These are phyloP conservation scores for Globisporangium barbulae DNA, from an alignment of 352 stramenopile genomes.

Conservation along the genomic window DNA sequence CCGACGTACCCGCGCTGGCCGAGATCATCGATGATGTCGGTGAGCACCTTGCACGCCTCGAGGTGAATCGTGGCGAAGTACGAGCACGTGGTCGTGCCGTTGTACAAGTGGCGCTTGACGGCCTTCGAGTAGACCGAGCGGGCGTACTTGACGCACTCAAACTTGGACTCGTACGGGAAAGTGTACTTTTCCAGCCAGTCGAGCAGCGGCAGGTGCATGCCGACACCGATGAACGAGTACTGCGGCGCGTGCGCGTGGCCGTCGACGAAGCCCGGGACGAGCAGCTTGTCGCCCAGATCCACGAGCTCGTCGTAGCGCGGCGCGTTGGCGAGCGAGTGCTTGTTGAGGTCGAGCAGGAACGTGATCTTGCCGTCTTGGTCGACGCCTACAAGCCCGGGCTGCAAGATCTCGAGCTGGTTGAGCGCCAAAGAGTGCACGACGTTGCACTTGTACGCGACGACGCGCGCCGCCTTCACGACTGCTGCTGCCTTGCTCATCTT, in stretches of 20 bases:
- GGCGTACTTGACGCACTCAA: slow-evolving; percentile 61
- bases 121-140: slow-evolving; percentile 84
- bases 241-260: slow-evolving; percentile 93
- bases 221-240: slow-evolving; percentile 92
- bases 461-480: slow-evolving; percentile 10
- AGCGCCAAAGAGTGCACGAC: slow-evolving; percentile 72
- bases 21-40: slow-evolving; percentile 75
- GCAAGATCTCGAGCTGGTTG: slow-evolving; percentile 52
- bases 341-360: slow-evolving; percentile 43
- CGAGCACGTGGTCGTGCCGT: slow-evolving; percentile 92
- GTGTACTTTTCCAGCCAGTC: slow-evolving; percentile 94
- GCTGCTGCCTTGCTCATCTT: slow-evolving; percentile 12
- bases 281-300: slow-evolving; percentile 68
- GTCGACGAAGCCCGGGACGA: slow-evolving; percentile 94
- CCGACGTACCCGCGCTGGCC: slow-evolving; percentile 91
- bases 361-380: slow-evolving; percentile 39
- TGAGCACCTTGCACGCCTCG: slow-evolving; percentile 88
- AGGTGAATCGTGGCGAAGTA: slow-evolving; percentile 94
- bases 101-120: slow-evolving; percentile 81
- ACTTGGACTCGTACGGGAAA: slow-evolving; percentile 91
- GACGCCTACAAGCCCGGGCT: slow-evolving; percentile 63
- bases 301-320: slow-evolving; percentile 50
- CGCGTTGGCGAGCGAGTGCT: slow-evolving; percentile 8
- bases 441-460: slow-evolving; percentile 74
- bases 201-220: slow-evolving; percentile 91